Conservation (phyloP, 352 stramenopile genomes). For the Phytophthora multivora region DNA sequence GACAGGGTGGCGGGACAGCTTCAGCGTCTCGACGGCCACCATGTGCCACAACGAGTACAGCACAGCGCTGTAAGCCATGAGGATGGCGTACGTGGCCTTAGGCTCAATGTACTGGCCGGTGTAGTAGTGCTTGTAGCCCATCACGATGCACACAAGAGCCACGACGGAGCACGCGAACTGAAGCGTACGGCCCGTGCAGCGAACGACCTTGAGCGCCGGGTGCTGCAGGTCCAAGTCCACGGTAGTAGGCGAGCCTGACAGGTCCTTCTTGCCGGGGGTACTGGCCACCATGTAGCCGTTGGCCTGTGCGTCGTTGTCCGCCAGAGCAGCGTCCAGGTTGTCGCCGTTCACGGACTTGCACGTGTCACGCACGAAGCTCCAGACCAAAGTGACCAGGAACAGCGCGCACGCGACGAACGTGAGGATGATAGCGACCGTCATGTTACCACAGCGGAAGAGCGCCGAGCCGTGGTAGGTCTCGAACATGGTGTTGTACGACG, state of each 20-base stretch:
- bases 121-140: slow-evolving; percentile 54
- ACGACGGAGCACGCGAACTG: slow-evolving; percentile 43
- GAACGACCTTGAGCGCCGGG: slow-evolving; percentile 36
- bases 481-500: slow-evolving; percentile 46
- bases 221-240: slow-evolving; percentile 29
- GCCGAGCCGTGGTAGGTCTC: slow-evolving; percentile 45
- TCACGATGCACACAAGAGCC: slow-evolving; percentile 34
- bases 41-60: slow-evolving; percentile 55
- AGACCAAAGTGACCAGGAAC: slow-evolving; percentile 36
- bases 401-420: slow-evolving; percentile 46
- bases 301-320: slow-evolving; percentile 33
- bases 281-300: slow-evolving; percentile 30
- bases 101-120: slow-evolving; percentile 49
- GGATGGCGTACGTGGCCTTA: slow-evolving; percentile 46
- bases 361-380: slow-evolving; percentile 41
- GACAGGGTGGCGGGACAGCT: slow-evolving; percentile 39
- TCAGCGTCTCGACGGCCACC: slow-evolving; percentile 43
- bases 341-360: slow-evolving; percentile 23
- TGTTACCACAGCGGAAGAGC: slow-evolving; percentile 52
- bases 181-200: slow-evolving; percentile 33
- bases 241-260: slow-evolving; percentile 2
- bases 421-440: slow-evolving; percentile 42
- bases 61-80: slow-evolving; percentile 47
- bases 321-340: slow-evolving; percentile 24
- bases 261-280: slow-evolving; percentile 37